A percentile compares a stretch with the other conserved stretches of the same genome.
These are phyloP conservation scores for Glonium stellatum DNA, from an alignment of 495 filamentous ascomycete species.

Conservation along the genomic window DNA sequence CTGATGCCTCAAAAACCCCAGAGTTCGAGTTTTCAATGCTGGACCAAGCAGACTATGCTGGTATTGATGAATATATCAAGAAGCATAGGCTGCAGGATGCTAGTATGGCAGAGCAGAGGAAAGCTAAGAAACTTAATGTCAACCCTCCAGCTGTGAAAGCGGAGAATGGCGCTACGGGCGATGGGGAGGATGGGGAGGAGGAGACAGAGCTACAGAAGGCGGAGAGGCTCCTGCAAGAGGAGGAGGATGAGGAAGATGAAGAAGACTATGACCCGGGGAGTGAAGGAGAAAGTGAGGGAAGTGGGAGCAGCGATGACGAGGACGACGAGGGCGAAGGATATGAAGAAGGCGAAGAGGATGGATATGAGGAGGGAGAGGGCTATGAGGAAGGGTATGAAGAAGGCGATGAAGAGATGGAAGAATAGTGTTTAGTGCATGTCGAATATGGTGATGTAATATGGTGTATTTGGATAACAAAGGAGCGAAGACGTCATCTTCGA, in stretches of 20 bases:
- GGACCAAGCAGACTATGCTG: constrained; percentile 45
- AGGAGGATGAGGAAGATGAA: constrained; percentile 75
- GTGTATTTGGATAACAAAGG: too few species aligned
- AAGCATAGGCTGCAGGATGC: constrained; percentile 78
- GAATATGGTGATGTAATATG: too few species aligned
- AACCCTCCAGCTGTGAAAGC: constrained; percentile 53
- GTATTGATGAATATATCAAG: constrained; percentile 80
- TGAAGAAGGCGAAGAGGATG: constrained; percentile 45
- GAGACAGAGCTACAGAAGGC: constrained; percentile 60
- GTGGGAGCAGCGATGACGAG: constrained; percentile 44
- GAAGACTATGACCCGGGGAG: constrained; percentile 51
- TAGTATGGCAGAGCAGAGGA: constrained; percentile 80
- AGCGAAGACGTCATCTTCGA: too few species aligned
- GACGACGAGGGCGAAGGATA: constrained; percentile 46
- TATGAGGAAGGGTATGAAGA: constrained; percentile 18
- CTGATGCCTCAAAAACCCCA: constrained; percentile 23
- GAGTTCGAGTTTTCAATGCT: constrained; percentile 40
- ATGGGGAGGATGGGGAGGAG: constrained; percentile 33
- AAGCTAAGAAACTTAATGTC: constrained; percentile 73
- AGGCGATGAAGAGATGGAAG: constrained; percentile 23
- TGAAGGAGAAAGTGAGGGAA: constrained; percentile 55
- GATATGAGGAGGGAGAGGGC: constrained; percentile 25
- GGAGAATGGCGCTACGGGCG: constrained; percentile 30
- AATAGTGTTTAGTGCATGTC: not conserved
- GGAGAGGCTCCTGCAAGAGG: constrained; percentile 54